Evolutionary conservation across 371 early-diverging fungal species (phyloP), one percentile per base, ranked within the genome.

Genomic region (Syncephalastrum sp.): DNA sequence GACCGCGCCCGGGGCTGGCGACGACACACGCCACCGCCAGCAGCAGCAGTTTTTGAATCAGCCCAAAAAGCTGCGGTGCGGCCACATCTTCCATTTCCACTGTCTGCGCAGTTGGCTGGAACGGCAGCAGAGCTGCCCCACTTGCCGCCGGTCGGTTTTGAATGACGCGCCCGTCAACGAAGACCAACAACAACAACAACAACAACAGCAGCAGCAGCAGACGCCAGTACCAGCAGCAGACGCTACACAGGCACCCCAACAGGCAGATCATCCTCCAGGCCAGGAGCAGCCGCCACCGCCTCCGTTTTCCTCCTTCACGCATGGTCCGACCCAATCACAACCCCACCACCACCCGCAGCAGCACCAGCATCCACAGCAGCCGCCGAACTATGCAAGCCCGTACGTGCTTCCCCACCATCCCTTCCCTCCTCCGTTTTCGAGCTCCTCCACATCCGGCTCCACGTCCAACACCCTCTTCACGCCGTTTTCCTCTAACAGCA

Each of bases 51-150:
- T 42, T 25, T 42, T 65, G 27, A 86, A 89, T 65, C 84, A 85
- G 3, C 94, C 97, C 5, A 99, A 99, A 72, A 93, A 91, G 53
- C 80, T 99, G 16, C 91, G 91, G 7, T 99, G 99, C 72, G 94
- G 96, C 0, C 99, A 99, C 65, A 86, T 96, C 12, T 99, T 99
- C 71, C 99, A 99, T 74, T 90, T 97, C 56, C 90, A 87, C 50
- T 99, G 99, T 71, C 77, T 99, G 55, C 81, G 95, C 52, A 93
- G 92, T 69, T 99, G 99, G 99, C 82, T 99, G 33, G 99, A 99
- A 70, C 72, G 98, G 59, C 99, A 99, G 72, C 98, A 97, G 64
- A 91, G 89, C 52, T 99, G 99, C 65, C 99, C 99, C 1, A 97
- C 99, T 4, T 99, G 99, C 55, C 83, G 83, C 24, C 72, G 82